Evolutionary conservation across 208 protist species (phyloP).

Genomic region (Dictyostelium gargantuum): DNA sequence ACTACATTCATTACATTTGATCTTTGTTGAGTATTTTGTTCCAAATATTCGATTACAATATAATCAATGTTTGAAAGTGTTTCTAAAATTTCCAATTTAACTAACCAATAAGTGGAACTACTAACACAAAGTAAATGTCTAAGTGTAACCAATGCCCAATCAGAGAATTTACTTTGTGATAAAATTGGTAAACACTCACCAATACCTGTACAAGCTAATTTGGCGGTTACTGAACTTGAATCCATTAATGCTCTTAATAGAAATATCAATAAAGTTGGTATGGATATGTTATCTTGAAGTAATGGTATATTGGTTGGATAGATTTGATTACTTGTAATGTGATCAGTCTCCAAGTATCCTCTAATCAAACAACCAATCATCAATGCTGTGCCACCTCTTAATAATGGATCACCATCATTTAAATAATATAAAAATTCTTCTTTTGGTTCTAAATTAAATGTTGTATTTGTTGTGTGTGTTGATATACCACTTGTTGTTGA

Average conservation of each 20-base stretch:
- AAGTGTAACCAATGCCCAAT: conserved; percentile 28
- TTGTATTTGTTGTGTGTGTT: not conserved
- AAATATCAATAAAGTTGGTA: conserved; percentile 17
- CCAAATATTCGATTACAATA: conserved; percentile 24
- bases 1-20: conserved; percentile 1
- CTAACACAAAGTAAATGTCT: conserved; percentile 42
- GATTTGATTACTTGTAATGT: conserved; percentile 30
- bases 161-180: not conserved
- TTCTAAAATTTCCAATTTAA: conserved; percentile 53
- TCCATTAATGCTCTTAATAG: conserved; percentile 25
- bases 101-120: conserved; percentile 52
- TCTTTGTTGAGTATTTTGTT: conserved; percentile 57
- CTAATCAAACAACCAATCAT: conserved; percentile 49
- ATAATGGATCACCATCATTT: conserved; percentile 9
- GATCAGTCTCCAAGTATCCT: conserved; percentile 31
- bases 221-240: conserved; percentile 14
- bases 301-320: not conserved
- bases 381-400: conserved; percentile 20
- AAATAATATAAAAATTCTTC: conserved; percentile 53
- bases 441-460: conserved; percentile 11
- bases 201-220: conserved; percentile 54
- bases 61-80: conserved; percentile 50
- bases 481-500: not conserved
- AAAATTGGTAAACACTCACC: conserved; percentile 39
- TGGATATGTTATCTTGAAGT: not conserved